phyloP scores from a whole-genome alignment of 169 alveolate genomes.

The Cryptosporidium sp. region DNA sequence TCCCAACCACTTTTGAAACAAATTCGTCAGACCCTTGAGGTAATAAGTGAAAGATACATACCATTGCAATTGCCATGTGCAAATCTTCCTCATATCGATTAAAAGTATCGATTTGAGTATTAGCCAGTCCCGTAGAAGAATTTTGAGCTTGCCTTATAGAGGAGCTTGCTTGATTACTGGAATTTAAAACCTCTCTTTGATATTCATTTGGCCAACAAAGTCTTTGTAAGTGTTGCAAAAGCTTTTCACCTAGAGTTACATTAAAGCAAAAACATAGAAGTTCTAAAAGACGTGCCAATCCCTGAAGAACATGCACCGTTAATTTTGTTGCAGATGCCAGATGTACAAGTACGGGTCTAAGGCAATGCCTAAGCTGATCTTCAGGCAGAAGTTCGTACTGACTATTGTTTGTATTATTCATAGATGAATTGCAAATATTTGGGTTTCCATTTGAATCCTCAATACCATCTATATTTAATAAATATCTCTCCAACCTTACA shows the following conservation, averaged over 20 bases:
- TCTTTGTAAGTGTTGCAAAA: slow-evolving; percentile 66
- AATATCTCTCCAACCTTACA: slow-evolving; percentile 59
- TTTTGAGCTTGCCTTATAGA: slow-evolving; percentile 11
- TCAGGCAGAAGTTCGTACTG: slow-evolving; percentile 73
- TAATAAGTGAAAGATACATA: slow-evolving; percentile 58
- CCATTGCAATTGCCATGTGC: slow-evolving; percentile 76
- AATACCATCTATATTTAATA: neutral
- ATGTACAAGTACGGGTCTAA: slow-evolving; percentile 69
- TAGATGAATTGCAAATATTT: neutral
- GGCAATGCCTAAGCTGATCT: slow-evolving; percentile 71
- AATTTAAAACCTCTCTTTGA: slow-evolving; percentile 47
- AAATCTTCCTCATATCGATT: slow-evolving; percentile 67
- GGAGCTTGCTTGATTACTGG: neutral
- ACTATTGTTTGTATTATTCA: neutral
- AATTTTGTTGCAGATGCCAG: slow-evolving; percentile 72
- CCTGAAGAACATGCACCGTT: slow-evolving; percentile 64
- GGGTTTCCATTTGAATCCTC: neutral
- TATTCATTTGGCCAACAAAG: slow-evolving; percentile 69
- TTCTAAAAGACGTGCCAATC: slow-evolving; percentile 69
- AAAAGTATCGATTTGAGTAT: neutral
- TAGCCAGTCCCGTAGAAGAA: slow-evolving; percentile 9
- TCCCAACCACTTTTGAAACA: slow-evolving; percentile 64
- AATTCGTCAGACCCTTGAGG: slow-evolving; percentile 76
- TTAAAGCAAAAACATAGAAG: slow-evolving; percentile 60
- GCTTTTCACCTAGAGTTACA: slow-evolving; percentile 73